phyloP scores from a whole-genome alignment of 345 rosid genomes.

The Raphanus sativus region DNA sequence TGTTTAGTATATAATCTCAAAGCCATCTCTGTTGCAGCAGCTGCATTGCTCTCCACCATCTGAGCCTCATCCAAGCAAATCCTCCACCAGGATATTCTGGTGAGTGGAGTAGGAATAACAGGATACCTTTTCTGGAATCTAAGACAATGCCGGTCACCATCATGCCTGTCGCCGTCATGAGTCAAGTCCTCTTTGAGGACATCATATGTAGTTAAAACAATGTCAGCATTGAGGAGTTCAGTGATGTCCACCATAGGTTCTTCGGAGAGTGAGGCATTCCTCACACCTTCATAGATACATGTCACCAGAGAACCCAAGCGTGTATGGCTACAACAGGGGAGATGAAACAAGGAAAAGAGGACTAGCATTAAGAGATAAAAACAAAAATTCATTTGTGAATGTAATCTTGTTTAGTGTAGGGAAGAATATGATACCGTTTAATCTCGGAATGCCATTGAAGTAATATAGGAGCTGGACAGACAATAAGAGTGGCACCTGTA shows the following conservation, averaged over 20 bases:
- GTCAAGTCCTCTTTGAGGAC: constrained; percentile 95
- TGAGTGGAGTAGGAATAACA: constrained; percentile 81
- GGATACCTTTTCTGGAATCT: constrained; percentile 99
- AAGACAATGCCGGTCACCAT: constrained; percentile 83
- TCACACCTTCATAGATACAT: constrained; percentile 82
- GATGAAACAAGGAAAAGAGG: constrained; percentile 35
- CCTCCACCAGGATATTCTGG: constrained; percentile 98
- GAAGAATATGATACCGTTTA: constrained; percentile 54
- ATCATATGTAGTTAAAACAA: constrained; percentile 89
- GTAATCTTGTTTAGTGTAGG: constrained; percentile 10
- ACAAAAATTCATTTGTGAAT: constrained; percentile 1
- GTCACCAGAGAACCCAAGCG: constrained; percentile 73
- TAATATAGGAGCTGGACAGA: constrained; percentile 95
- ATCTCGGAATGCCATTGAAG: constrained; percentile 95
- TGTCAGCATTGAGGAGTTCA: constrained; percentile 72
- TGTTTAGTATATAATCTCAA: constrained; percentile 70
- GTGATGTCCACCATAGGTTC: constrained; percentile 50
- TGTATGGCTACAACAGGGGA: constrained; percentile 60
- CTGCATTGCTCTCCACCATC: constrained; percentile 95
- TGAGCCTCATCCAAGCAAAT: constrained; percentile 98
- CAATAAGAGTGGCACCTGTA: constrained; percentile 89
- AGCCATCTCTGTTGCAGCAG: constrained; percentile 97
- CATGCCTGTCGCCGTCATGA: constrained; percentile 90
- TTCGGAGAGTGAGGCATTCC: constrained; percentile 61
- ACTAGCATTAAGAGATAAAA: constrained; percentile 23